Evolutionary conservation across 1,284 basidiomycete genomes (phyloP).

Genomic region (Boletus semigastroideus): DNA sequence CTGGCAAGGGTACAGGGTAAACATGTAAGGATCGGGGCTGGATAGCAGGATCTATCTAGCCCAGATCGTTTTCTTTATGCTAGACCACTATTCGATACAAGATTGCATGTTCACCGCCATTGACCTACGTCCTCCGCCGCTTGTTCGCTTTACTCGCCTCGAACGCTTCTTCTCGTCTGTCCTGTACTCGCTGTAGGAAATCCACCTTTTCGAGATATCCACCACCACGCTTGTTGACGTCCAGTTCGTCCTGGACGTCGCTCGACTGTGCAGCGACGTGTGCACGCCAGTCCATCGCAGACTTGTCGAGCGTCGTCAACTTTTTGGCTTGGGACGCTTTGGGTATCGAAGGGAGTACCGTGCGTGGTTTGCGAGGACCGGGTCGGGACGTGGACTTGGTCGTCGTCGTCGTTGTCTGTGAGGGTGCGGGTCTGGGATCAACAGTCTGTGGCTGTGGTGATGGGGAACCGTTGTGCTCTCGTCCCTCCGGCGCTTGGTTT

Average conservation of each 20-base stretch:
- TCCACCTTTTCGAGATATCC: constrained; percentile 82
- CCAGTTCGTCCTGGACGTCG: constrained; percentile 64
- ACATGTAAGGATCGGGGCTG: background rate
- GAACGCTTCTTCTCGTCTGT: constrained; percentile 61
- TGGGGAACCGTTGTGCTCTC: background rate
- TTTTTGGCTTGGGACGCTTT: constrained; percentile 60
- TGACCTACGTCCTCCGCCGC: constrained; percentile 44
- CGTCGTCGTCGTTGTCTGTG: constrained; percentile 12
- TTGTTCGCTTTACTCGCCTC: constrained; percentile 58
- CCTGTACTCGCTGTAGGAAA: constrained; percentile 72
- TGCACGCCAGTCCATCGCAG: constrained; percentile 76
- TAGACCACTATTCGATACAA: background rate
- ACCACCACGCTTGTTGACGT: constrained; percentile 66
- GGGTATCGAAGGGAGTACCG: constrained; percentile 49
- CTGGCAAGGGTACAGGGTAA: constrained; percentile 12
- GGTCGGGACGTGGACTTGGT: constrained; percentile 32
- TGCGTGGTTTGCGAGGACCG: constrained; percentile 66
- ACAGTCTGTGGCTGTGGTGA: constrained; percentile 4
- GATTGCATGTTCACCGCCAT: background rate
- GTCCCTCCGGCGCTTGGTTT: background rate
- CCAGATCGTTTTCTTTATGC: background rate
- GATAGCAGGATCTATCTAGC: constrained; percentile 5
- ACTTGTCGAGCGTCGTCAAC: constrained; percentile 79
- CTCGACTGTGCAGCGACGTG: constrained; percentile 52
- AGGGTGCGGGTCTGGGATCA: constrained; percentile 10